phyloP scores from a whole-genome alignment of 2,329 filamentous ascomycete genomes.

The Nemania sp. region DNA sequence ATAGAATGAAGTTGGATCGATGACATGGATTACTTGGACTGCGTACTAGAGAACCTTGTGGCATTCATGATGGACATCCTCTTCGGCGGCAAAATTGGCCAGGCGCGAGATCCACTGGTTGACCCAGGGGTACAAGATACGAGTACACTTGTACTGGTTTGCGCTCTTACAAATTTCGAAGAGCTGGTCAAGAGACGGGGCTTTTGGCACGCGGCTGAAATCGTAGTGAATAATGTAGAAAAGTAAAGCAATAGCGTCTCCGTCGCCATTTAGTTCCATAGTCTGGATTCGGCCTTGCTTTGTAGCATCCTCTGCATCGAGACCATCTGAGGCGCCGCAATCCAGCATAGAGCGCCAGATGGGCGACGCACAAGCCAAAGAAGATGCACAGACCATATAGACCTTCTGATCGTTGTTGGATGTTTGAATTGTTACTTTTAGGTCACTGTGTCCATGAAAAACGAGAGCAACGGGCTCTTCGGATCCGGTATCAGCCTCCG shows the following conservation, averaged over 20 bases:
- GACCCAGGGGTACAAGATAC: constrained; percentile 34
- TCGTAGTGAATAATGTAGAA: constrained; percentile 34
- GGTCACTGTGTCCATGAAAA: constrained; percentile 17
- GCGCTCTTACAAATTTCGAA: constrained; percentile 28
- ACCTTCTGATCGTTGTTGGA: background rate
- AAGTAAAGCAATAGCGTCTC: constrained; percentile 25
- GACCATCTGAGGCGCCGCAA: background rate
- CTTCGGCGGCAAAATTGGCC: background rate
- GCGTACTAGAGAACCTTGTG: constrained; percentile 29
- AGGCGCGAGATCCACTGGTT: constrained; percentile 26
- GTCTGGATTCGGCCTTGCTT: background rate
- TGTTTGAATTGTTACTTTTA: constrained; percentile 9
- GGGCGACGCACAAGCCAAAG: constrained; percentile 28
- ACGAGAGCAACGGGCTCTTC: background rate
- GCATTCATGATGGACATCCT: constrained; percentile 17
- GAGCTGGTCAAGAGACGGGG: constrained; percentile 26
- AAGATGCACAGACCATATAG: constrained; percentile 27
- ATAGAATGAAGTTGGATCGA: too few relatives aligned
- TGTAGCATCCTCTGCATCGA: background rate
- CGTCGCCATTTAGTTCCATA: constrained; percentile 25
- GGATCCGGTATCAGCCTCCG: constrained; percentile 9
- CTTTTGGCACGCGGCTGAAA: constrained; percentile 26
- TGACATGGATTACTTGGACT: too few relatives aligned
- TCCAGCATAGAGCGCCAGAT: constrained; percentile 30
- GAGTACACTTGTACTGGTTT: constrained; percentile 29